phyloP scores from a whole-genome alignment of 345 rosid genomes.

The Murraya koenigii region DNA sequence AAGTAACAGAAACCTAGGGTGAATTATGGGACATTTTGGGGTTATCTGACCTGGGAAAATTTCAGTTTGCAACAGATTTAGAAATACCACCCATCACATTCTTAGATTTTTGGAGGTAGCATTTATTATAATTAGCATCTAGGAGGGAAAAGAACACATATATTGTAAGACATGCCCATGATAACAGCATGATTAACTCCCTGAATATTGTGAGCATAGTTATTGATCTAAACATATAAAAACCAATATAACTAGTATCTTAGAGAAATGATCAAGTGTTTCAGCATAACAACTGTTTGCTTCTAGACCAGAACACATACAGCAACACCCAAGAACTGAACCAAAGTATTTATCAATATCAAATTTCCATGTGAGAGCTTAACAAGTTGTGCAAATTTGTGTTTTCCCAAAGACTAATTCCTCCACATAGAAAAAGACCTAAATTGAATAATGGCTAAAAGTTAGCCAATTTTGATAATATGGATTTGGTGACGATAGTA shows the following conservation, averaged over 20 bases:
- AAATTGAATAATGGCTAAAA: conserved; percentile 30
- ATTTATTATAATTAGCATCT: not conserved
- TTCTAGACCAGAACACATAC: not conserved
- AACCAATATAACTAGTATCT: not conserved
- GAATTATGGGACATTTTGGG: not conserved
- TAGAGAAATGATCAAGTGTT: not conserved
- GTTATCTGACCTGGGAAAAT: not conserved
- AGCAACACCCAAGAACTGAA: not conserved
- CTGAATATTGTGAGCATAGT: not conserved
- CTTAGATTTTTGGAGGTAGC: not conserved
- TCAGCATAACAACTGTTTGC: not conserved
- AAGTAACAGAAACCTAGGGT: not conserved
- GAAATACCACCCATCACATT: not conserved
- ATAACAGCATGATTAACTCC: not conserved
- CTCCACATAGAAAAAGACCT: not conserved
- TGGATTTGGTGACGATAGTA: conserved; percentile 64
- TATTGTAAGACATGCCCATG: not conserved
- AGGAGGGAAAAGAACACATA: not conserved
- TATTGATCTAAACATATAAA: not conserved
- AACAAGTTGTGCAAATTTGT: not conserved
- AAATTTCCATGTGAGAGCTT: not conserved
- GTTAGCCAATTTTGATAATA: conserved; percentile 52
- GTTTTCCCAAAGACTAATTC: not conserved
- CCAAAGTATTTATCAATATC: not conserved
- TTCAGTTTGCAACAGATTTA: not conserved